phyloP scores from a whole-genome alignment of 192 early-diverging fungal genomes.

The Dissophora globulifera region DNA sequence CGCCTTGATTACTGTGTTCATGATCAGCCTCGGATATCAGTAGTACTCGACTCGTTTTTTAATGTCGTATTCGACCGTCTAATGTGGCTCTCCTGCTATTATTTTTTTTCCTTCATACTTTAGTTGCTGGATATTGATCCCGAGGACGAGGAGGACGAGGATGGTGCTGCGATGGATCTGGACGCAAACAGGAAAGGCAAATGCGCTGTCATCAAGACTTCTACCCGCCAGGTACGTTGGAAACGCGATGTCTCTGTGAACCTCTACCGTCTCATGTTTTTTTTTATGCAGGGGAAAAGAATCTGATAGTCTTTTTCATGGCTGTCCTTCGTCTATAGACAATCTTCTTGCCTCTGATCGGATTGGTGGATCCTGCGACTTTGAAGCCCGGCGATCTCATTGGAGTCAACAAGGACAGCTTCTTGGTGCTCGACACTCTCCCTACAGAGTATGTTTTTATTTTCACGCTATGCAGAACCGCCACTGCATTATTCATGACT shows the following conservation, averaged over 20 bases:
- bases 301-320: too few species aligned
- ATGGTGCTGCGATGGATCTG: conserved; percentile 93
- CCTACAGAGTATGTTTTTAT: conserved; percentile 87
- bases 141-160: conserved; percentile 89
- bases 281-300: too few species aligned
- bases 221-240: conserved; percentile 93
- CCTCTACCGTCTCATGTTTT: too few species aligned
- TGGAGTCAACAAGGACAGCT: conserved; percentile 98
- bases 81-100: conserved; percentile 46
- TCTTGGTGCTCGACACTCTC: conserved; percentile 93
- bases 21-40: too few species aligned
- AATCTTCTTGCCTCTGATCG: conserved; percentile 97
- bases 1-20: too few species aligned
- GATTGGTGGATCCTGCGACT: conserved; percentile 88
- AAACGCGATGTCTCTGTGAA: too few species aligned
- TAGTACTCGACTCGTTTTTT: too few species aligned
- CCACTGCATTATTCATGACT: too few species aligned
- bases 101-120: background rate
- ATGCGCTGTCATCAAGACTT: conserved; percentile 97
- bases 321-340: conserved; percentile 67
- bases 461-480: too few species aligned
- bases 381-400: conserved; percentile 97
- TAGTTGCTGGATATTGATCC: conserved; percentile 93
- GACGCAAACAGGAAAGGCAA: conserved; percentile 95
- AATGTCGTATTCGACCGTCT: too few species aligned